Conservation (phyloP, 2,329 filamentous ascomycete genomes). For the Basipetospora sp. region DNA sequence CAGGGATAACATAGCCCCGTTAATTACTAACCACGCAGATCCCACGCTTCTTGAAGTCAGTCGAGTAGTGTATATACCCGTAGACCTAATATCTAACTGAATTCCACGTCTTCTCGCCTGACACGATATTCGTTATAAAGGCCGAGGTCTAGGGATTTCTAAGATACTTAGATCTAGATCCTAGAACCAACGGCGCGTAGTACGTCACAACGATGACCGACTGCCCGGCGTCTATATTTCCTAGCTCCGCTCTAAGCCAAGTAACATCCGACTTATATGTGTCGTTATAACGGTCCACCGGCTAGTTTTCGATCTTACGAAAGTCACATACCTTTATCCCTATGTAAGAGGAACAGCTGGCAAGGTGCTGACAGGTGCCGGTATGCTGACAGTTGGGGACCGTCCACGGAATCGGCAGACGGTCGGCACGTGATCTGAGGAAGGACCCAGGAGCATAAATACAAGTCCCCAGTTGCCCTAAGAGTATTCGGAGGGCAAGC, state of each 20-base stretch:
- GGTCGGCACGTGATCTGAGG: too few species aligned
- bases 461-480: too few species aligned
- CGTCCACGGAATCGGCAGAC: too few species aligned
- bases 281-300: conserved; percentile 31
- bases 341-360: too few species aligned
- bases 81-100: conserved; percentile 28
- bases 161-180: conserved; percentile 32
- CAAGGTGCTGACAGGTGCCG: too few species aligned
- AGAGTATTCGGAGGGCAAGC: too few species aligned
- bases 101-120: conserved; percentile 5
- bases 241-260: conserved; percentile 32
- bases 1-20: conserved; percentile 21
- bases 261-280: conserved; percentile 30
- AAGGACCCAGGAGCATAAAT: too few species aligned
- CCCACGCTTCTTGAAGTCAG: conserved; percentile 18
- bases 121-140: conserved; percentile 37
- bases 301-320: conserved; percentile 36
- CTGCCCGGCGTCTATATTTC: conserved; percentile 8
- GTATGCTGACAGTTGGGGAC: too few species aligned
- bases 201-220: conserved; percentile 38
- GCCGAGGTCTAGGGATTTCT: conserved; percentile 31
- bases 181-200: conserved; percentile 37
- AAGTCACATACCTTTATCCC: conserved; percentile 38
- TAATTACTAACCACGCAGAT: conserved; percentile 30
- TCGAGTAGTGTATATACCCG: conserved; percentile 34